Conservation (phyloP, 257 asterid species). For the Nemophila menziesii region DNA sequence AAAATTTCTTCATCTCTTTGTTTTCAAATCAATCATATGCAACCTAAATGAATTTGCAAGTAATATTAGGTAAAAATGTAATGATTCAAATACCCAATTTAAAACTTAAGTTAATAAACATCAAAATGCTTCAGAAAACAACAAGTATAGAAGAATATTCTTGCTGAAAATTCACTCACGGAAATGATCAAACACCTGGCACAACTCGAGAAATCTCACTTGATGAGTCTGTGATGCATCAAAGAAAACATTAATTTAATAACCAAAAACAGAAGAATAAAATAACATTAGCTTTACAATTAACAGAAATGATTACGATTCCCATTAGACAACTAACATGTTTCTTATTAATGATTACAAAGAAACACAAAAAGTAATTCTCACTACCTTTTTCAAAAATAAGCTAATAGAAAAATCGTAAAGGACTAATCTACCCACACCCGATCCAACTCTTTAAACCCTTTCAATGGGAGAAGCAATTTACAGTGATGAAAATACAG, state of each 20-base stretch:
- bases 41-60: no score
- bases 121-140: background rate
- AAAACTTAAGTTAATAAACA: background rate
- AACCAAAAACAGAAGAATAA: background rate
- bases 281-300: constrained; percentile 11
- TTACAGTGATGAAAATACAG: no score
- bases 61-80: no score
- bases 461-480: no score
- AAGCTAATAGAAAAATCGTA: constrained; percentile 12
- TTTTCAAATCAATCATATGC: constrained; percentile 23
- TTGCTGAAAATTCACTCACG: background rate
- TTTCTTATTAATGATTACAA: constrained; percentile 35
- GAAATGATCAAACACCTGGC: background rate
- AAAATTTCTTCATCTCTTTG: constrained; percentile 75
- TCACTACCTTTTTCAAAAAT: constrained; percentile 24
- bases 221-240: no score
- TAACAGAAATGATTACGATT: constrained; percentile 27
- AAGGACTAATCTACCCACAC: constrained; percentile 41
- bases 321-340: constrained; percentile 31
- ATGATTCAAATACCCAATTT: background rate
- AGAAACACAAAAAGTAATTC: constrained; percentile 23
- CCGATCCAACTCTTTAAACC: constrained; percentile 12
- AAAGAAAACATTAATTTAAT: no score
- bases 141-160: background rate
- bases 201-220: no score